phyloP scores from a whole-genome alignment of 306 rosid species.

The Sophora flavescens region DNA sequence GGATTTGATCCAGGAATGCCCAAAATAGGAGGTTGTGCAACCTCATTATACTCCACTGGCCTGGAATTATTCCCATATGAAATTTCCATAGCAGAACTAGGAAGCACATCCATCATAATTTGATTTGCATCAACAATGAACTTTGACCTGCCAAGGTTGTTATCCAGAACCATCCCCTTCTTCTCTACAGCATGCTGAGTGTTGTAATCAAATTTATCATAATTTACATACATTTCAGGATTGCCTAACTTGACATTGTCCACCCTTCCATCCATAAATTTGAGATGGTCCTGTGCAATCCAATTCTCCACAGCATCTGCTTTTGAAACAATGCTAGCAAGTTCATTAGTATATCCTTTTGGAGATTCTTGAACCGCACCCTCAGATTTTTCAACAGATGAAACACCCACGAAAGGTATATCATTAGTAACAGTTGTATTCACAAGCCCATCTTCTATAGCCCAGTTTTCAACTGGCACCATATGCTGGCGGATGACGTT shows the following conservation, averaged over 20 bases:
- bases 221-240: conserved; percentile 53
- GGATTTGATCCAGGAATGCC: conserved; percentile 63
- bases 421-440: conserved; percentile 54
- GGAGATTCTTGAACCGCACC: conserved; percentile 58
- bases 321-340: conserved; percentile 50
- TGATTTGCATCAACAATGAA: conserved; percentile 48
- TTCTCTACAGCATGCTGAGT: conserved; percentile 53
- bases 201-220: conserved; percentile 55
- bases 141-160: conserved; percentile 50
- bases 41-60: conserved; percentile 67
- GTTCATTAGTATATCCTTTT: conserved; percentile 52
- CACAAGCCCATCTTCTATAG: conserved; percentile 51
- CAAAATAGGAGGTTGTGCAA: conserved; percentile 63
- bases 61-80: conserved; percentile 54
- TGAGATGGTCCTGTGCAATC: conserved; percentile 57
- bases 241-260: conserved; percentile 55
- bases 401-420: conserved; percentile 49
- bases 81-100: conserved; percentile 55
- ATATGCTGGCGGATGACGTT: conserved; percentile 51
- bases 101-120: conserved; percentile 51
- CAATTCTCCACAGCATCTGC: conserved; percentile 57
- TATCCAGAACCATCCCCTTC: conserved; percentile 53
- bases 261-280: conserved; percentile 66
- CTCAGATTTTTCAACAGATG: conserved; percentile 57
- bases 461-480: conserved; percentile 54